Evolutionary conservation across 2,329 filamentous ascomycete genomes (phyloP).

Genomic region (Atkinsonella texensis): DNA sequence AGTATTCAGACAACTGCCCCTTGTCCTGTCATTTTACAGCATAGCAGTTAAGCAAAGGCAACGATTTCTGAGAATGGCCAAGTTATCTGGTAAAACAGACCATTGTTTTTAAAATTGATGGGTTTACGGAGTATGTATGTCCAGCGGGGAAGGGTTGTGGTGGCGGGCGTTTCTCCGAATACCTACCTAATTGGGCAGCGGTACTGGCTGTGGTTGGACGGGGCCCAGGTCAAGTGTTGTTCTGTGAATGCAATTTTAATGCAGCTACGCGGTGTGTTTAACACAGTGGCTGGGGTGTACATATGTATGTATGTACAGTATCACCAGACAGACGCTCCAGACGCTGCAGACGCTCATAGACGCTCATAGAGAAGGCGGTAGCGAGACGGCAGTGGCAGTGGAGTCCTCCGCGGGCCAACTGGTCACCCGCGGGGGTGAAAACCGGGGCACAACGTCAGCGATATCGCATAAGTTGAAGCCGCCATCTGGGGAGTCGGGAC

Average conservation of each 20-base stretch:
- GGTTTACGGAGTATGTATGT: too few species aligned
- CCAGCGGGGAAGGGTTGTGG: background rate
- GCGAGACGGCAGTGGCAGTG: background rate
- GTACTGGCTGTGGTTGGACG: conserved; percentile 2
- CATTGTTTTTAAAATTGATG: too few species aligned
- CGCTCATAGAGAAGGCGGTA: background rate
- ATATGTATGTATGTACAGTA: too few species aligned
- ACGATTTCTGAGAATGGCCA: background rate
- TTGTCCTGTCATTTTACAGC: background rate
- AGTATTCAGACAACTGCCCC: background rate
- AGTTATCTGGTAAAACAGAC: too few species aligned
- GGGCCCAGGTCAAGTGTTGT: background rate
- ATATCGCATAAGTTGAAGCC: conserved; percentile 9
- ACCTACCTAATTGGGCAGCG: conserved; percentile 4
- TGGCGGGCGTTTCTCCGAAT: conserved; percentile 1
- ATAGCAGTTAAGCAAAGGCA: background rate
- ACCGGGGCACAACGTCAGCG: conserved; percentile 4
- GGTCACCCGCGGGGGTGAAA: conserved; percentile 1
- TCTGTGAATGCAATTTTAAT: background rate
- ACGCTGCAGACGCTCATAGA: background rate
- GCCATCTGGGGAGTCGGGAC: too few species aligned
- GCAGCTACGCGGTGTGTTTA: conserved; percentile 2
- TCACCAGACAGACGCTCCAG: background rate
- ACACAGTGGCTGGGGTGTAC: too few species aligned
- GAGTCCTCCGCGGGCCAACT: conserved; percentile 4